phyloP scores from a whole-genome alignment of 495 filamentous ascomycete genomes.

The Aspergillus bertholletiae region DNA sequence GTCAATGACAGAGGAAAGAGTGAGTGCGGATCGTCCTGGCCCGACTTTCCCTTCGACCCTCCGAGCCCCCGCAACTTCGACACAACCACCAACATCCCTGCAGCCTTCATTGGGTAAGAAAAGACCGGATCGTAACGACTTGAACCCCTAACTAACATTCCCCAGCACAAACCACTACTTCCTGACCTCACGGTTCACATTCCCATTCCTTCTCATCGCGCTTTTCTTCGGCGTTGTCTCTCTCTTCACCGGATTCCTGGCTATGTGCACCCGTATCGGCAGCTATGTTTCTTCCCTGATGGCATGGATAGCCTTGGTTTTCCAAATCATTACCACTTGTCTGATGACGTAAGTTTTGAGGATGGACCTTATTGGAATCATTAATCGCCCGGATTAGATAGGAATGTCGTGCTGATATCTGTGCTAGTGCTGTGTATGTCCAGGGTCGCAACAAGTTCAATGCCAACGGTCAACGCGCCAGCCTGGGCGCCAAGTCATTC shows the following conservation, averaged over 20 bases:
- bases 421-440: slow-evolving; percentile 76
- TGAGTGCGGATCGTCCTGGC: slow-evolving; percentile 49
- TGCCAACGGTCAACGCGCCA: slow-evolving; percentile 50
- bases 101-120: slow-evolving; percentile 50
- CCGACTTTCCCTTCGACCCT: slow-evolving; percentile 65
- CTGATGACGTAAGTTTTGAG: slow-evolving; percentile 65
- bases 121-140: not conserved
- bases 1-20: slow-evolving; percentile 50
- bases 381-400: not conserved
- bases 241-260: slow-evolving; percentile 58
- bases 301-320: slow-evolving; percentile 53
- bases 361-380: not conserved
- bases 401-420: no score
- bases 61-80: slow-evolving; percentile 54
- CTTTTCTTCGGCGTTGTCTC: slow-evolving; percentile 61
- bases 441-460: slow-evolving; percentile 70
- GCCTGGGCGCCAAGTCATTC: slow-evolving; percentile 69
- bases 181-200: slow-evolving; percentile 65
- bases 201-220: slow-evolving; percentile 67
- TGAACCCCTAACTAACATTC: slow-evolving; percentile 1
- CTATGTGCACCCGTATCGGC: slow-evolving; percentile 58
- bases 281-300: slow-evolving; percentile 56
- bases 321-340: slow-evolving; percentile 58
- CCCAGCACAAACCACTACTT: slow-evolving; percentile 56
- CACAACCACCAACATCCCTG: slow-evolving; percentile 53